Conservation (phyloP, 1,284 basidiomycete genomes). For the Malassezia slooffiae region DNA sequence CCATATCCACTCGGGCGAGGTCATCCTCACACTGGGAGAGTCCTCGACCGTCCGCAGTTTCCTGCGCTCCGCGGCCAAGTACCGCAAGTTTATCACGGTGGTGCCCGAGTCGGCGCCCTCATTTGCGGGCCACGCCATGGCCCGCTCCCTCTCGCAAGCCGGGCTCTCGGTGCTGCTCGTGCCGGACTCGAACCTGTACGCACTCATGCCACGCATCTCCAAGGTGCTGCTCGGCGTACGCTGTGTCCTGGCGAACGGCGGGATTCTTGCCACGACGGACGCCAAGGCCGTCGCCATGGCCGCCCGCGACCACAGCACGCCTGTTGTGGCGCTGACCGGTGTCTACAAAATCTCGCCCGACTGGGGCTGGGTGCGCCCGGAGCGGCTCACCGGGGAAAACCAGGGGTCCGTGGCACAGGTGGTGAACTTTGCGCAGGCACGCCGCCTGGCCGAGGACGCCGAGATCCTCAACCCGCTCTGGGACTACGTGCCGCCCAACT, state of each 20-base stretch:
- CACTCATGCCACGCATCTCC: constrained; percentile 90
- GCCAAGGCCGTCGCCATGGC: constrained; percentile 73
- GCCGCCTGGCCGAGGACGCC: constrained; percentile 62
- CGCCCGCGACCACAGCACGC: constrained; percentile 81
- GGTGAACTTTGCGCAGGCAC: constrained; percentile 39
- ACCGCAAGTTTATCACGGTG: constrained; percentile 88
- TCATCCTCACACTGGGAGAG: constrained; percentile 88
- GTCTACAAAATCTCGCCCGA: constrained; percentile 91
- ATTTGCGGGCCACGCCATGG: constrained; percentile 74
- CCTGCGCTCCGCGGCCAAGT: constrained; percentile 75
- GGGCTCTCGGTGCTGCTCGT: constrained; percentile 88
- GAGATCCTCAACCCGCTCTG: constrained; percentile 85
- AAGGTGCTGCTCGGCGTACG: constrained; percentile 91
- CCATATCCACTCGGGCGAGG: constrained; percentile 94
- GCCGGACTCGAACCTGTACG: constrained; percentile 86
- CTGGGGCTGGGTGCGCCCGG: constrained; percentile 60
- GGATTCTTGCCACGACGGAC: constrained; percentile 78
- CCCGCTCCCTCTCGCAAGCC: constrained; percentile 57
- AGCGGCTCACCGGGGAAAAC: constrained; percentile 9
- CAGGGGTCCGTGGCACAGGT: constrained; percentile 61
- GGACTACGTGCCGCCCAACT: constrained; percentile 83
- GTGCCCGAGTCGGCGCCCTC: constrained; percentile 88
- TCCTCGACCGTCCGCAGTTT: constrained; percentile 84
- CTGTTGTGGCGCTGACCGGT: constrained; percentile 84
- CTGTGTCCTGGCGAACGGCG: constrained; percentile 86